Conservation (phyloP, 148 eudicot genomes). For the Bassia scoparia region DNA sequence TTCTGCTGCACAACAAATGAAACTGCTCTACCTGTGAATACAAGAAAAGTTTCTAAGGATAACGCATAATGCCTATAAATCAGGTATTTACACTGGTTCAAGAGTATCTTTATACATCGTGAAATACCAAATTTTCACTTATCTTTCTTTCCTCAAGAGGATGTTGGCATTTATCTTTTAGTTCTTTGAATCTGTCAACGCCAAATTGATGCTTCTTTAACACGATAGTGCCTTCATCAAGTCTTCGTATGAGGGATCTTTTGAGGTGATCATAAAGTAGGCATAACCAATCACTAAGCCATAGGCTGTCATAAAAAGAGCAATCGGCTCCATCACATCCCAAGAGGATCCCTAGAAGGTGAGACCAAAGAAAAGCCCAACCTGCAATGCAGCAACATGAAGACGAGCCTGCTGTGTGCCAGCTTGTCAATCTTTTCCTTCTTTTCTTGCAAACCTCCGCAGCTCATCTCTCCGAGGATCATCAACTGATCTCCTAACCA, state of each 20-base stretch:
- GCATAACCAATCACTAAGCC: slow-evolving; percentile 75
- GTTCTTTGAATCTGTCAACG: slow-evolving; percentile 51
- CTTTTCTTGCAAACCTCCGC: slow-evolving; percentile 49
- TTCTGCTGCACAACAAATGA: neutral
- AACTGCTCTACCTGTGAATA: slow-evolving; percentile 12
- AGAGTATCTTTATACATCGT: slow-evolving; percentile 38
- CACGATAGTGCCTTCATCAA: slow-evolving; percentile 75
- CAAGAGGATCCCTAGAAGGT: slow-evolving; percentile 98
- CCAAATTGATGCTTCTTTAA: slow-evolving; percentile 71
- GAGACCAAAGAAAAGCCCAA: slow-evolving; percentile 78
- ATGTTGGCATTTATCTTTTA: slow-evolving; percentile 53
- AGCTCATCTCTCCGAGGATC: slow-evolving; percentile 77
- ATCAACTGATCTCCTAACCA: slow-evolving; percentile 78
- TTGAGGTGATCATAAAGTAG: slow-evolving; percentile 76
- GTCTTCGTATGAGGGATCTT: slow-evolving; percentile 82
- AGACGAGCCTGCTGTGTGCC: slow-evolving; percentile 88
- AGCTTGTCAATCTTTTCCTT: slow-evolving; percentile 66
- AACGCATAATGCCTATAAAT: neutral
- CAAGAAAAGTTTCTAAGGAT: neutral
- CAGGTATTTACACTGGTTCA: neutral
- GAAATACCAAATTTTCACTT: slow-evolving; percentile 36
- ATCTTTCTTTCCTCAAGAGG: slow-evolving; percentile 45
- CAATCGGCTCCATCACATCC: slow-evolving; percentile 98
- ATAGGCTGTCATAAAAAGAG: slow-evolving; percentile 68
- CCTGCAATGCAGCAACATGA: slow-evolving; percentile 53